These are phyloP conservation scores for Cercophora samala DNA, from an alignment of 495 filamentous ascomycete genomes.

Conservation along the genomic window DNA sequence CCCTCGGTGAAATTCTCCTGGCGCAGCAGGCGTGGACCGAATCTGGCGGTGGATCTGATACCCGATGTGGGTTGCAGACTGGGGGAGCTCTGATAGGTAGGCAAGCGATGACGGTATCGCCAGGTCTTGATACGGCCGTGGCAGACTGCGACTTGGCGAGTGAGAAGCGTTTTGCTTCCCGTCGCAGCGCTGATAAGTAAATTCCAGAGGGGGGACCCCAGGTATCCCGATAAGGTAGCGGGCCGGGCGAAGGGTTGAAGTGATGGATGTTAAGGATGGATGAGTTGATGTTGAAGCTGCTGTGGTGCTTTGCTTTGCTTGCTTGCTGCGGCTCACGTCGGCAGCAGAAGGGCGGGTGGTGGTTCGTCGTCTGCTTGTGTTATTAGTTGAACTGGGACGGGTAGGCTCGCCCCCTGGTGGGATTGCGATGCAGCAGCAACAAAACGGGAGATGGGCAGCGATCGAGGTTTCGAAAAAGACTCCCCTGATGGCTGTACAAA, in stretches of 20 bases:
- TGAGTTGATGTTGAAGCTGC: neutral
- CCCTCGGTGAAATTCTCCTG: constrained; percentile 30
- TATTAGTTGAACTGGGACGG: neutral
- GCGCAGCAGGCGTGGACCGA: constrained; percentile 24
- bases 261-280: too few species aligned
- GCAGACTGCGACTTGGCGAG: constrained; percentile 16
- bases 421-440: neutral
- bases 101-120: constrained; percentile 24
- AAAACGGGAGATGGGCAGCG: constrained; percentile 3
- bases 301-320: neutral
- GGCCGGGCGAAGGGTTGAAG: constrained; percentile 6
- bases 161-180: constrained; percentile 26
- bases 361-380: neutral
- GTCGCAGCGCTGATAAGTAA: constrained; percentile 33
- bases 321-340: neutral
- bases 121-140: constrained; percentile 21
- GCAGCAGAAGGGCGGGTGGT: neutral
- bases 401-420: neutral
- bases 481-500: constrained; percentile 1
- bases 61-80: constrained; percentile 17
- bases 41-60: constrained; percentile 34
- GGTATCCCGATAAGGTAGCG: constrained; percentile 21
- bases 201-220: neutral
- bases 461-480: constrained; percentile 7
- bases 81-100: constrained; percentile 31